Evolutionary conservation across 805 yeast genomes (phyloP).

Genomic region (Yarrowia sp.): DNA sequence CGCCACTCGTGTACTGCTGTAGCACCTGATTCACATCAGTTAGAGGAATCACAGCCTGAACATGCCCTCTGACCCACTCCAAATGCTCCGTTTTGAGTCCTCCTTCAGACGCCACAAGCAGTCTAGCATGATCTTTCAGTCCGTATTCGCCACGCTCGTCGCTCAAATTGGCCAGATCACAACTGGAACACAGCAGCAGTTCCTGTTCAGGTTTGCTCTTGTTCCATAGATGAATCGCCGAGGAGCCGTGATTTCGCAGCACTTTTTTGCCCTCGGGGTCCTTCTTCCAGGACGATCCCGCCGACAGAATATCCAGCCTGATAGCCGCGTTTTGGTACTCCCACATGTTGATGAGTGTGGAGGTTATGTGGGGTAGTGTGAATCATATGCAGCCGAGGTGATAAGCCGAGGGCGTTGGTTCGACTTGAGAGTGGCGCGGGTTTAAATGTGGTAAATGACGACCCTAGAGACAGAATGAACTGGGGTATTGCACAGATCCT

Average conservation of each 20-base stretch:
- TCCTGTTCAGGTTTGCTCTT: slow-evolving; percentile 15
- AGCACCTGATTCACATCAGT: slow-evolving; percentile 3
- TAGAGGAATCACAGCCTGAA: slow-evolving; percentile 1
- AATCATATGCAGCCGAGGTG: slow-evolving; percentile 23
- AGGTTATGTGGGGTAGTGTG: slow-evolving; percentile 5
- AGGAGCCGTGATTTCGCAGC: slow-evolving; percentile 6
- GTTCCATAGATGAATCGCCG: slow-evolving; percentile 22
- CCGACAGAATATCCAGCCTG: slow-evolving; percentile 9
- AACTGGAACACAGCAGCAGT: slow-evolving; percentile 6
- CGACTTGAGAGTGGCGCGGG: not conserved
- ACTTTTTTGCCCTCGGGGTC: slow-evolving; percentile 19
- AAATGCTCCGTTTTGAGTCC: slow-evolving; percentile 15
- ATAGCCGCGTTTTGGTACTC: slow-evolving; percentile 20
- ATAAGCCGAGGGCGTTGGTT: slow-evolving; percentile 2
- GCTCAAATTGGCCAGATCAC: slow-evolving; percentile 10
- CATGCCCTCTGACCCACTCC: slow-evolving; percentile 11
- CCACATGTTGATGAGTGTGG: slow-evolving; percentile 15
- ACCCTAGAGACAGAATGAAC: too few species aligned
- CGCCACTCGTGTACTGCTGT: slow-evolving; percentile 17
- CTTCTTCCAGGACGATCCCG: slow-evolving; percentile 10
- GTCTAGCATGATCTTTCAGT: slow-evolving; percentile 12
- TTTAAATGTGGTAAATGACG: too few species aligned
- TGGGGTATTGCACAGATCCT: too few species aligned
- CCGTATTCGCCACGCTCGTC: slow-evolving; percentile 1
- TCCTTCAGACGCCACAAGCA: slow-evolving; percentile 3